phyloP scores from a whole-genome alignment of 306 rosid species.

The Rosa multiflora region DNA sequence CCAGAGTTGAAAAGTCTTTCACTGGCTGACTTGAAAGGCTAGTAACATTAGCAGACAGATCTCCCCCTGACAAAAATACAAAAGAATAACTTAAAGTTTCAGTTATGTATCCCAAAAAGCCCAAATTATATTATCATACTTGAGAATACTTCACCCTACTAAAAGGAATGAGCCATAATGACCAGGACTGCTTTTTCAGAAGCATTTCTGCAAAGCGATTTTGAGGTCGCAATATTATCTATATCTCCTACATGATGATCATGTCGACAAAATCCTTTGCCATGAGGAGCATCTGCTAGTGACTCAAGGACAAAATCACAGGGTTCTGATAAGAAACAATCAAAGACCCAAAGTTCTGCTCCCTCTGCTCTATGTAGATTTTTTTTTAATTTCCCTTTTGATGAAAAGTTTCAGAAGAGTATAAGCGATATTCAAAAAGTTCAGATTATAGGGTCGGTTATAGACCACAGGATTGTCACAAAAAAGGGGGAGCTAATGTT shows the following conservation, averaged over 20 bases:
- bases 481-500: not conserved
- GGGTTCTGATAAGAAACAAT: not conserved
- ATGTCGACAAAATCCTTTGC: not conserved
- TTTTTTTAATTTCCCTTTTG: not conserved
- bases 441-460: not conserved
- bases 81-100: conserved; percentile 2
- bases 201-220: not conserved
- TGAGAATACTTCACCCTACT: not conserved
- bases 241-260: not conserved
- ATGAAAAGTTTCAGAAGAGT: not conserved
- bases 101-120: not conserved
- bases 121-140: not conserved
- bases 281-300: not conserved
- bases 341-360: not conserved
- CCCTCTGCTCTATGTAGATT: not conserved
- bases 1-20: conserved; percentile 76
- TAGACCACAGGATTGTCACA: not conserved
- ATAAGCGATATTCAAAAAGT: not conserved
- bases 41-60: conserved; percentile 69
- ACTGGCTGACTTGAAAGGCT: conserved; percentile 79
- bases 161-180: not conserved
- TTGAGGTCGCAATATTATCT: not conserved
- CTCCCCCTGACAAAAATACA: conserved; percentile 59
- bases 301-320: not conserved
- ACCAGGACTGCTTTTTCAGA: not conserved